A percentile compares a stretch with the other conserved stretches of the same genome.
Conservation (phyloP, 352 stramenopile species). For the Phytophthora pini region DNA sequence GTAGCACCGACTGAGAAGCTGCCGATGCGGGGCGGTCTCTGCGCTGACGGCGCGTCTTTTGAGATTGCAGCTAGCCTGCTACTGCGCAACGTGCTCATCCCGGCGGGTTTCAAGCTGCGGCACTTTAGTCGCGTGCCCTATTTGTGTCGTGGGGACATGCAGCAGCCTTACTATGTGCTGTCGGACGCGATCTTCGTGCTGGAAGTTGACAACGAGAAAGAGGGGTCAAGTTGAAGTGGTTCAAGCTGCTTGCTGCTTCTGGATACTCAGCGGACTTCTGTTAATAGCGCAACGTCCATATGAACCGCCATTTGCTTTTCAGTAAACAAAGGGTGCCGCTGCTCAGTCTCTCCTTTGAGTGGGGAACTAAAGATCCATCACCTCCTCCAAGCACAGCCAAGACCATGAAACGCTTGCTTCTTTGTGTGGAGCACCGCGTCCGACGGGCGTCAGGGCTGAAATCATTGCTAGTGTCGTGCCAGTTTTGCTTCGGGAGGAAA, state of each 20-base stretch:
- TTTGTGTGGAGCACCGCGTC: neutral
- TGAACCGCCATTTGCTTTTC: conserved; percentile 21
- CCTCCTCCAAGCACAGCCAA: neutral
- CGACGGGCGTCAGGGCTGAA: conserved; percentile 13
- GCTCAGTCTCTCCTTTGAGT: conserved; percentile 7
- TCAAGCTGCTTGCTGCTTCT: conserved; percentile 15
- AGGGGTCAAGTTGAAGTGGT: conserved; percentile 22
- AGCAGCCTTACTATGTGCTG: conserved; percentile 85
- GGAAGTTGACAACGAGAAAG: conserved; percentile 47
- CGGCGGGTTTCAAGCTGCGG: conserved; percentile 79
- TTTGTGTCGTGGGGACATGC: conserved; percentile 79
- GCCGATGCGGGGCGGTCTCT: conserved; percentile 72
- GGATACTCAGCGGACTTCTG: conserved; percentile 5
- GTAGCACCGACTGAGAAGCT: conserved; percentile 66
- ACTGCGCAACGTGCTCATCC: conserved; percentile 68
- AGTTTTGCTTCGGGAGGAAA: neutral
- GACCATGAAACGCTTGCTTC: conserved; percentile 10
- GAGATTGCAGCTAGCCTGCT: conserved; percentile 68
- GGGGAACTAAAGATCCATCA: conserved; percentile 8
- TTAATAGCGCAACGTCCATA: conserved; percentile 6
- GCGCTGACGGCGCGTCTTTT: conserved; percentile 66
- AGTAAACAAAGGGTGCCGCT: conserved; percentile 17
- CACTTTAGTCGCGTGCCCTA: conserved; percentile 87
- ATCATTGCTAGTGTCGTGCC: conserved; percentile 6
- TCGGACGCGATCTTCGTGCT: conserved; percentile 88